A percentile compares a stretch with the other conserved stretches of the same genome.
Evolutionary conservation across 495 filamentous ascomycete genomes (phyloP).

Genomic region (Hyaloscypha finlandica): DNA sequence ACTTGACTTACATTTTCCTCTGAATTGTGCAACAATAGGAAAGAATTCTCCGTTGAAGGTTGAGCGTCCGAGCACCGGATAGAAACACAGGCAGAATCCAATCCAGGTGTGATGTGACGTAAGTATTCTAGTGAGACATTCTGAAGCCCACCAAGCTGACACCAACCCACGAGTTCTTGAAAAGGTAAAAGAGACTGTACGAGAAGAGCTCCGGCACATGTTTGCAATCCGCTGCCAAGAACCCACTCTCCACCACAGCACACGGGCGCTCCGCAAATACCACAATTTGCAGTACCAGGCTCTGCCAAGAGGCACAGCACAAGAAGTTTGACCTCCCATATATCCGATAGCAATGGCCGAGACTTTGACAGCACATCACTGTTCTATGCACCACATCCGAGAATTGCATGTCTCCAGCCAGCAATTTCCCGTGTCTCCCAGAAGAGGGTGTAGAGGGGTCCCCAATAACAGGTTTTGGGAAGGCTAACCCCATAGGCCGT

Average conservation of each 20-base stretch:
- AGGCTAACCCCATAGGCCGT: neutral
- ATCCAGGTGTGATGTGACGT: conserved; percentile 20
- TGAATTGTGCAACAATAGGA: neutral
- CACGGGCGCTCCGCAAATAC: neutral
- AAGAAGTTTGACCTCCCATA: conserved; percentile 7
- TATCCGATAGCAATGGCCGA: conserved; percentile 1
- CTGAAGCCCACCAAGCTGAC: neutral
- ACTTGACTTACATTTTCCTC: neutral
- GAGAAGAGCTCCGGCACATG: neutral
- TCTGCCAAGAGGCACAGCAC: neutral
- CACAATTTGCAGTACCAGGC: neutral
- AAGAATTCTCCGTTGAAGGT: conserved; percentile 6
- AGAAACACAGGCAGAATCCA: conserved; percentile 11
- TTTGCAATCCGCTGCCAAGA: neutral
- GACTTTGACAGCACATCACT: conserved; percentile 22
- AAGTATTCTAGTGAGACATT: conserved; percentile 18
- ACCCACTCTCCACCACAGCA: neutral
- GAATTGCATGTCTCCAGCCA: conserved; percentile 5
- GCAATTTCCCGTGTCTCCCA: neutral
- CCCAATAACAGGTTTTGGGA: conserved; percentile 13
- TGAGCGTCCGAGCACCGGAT: neutral
- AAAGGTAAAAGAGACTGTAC: neutral
- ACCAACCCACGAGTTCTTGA: neutral
- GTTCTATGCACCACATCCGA: conserved; percentile 9
- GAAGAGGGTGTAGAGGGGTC: conserved; percentile 5